phyloP scores from a whole-genome alignment of 1,284 basidiomycete genomes.

The Mycosarcoma maydis region DNA sequence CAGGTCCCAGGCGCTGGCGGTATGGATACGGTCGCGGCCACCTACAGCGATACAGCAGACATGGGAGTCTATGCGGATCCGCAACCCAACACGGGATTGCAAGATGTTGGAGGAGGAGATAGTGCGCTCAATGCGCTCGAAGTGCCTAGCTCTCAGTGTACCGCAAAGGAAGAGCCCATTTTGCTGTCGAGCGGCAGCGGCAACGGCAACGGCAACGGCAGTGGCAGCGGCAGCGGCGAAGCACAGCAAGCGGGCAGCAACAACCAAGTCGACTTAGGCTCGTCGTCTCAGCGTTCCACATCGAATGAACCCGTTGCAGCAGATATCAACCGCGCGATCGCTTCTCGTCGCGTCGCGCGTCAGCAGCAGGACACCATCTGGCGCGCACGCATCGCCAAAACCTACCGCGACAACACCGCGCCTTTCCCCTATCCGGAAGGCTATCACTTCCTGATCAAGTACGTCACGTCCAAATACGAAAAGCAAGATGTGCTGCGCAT shows the following conservation, averaged over 20 bases:
- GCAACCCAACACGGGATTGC: conserved; percentile 12
- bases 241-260: conserved; percentile 17
- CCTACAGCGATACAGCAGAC: conserved; percentile 37
- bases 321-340: conserved; percentile 47
- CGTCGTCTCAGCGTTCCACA: conserved; percentile 31
- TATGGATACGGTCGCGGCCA: conserved; percentile 35
- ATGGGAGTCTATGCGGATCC: conserved; percentile 18
- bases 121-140: conserved; percentile 50
- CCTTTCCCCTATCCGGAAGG: conserved; percentile 66
- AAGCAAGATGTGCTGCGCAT: conserved; percentile 94
- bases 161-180: conserved; percentile 25
- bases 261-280: conserved; percentile 34
- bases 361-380: conserved; percentile 55
- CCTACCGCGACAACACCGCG: conserved; percentile 56
- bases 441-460: conserved; percentile 66
- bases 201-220: too few relatives aligned
- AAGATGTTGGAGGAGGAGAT: conserved; percentile 16
- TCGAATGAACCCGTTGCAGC: conserved; percentile 48
- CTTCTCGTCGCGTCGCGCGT: conserved; percentile 35
- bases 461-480: conserved; percentile 77
- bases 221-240: background rate
- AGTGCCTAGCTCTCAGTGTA: conserved; percentile 46
- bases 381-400: conserved; percentile 61
- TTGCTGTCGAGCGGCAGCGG: conserved; percentile 1
- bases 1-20: conserved; percentile 24